phyloP scores from a whole-genome alignment of 2,329 filamentous ascomycete species.

The Sporothrix curviconia region DNA sequence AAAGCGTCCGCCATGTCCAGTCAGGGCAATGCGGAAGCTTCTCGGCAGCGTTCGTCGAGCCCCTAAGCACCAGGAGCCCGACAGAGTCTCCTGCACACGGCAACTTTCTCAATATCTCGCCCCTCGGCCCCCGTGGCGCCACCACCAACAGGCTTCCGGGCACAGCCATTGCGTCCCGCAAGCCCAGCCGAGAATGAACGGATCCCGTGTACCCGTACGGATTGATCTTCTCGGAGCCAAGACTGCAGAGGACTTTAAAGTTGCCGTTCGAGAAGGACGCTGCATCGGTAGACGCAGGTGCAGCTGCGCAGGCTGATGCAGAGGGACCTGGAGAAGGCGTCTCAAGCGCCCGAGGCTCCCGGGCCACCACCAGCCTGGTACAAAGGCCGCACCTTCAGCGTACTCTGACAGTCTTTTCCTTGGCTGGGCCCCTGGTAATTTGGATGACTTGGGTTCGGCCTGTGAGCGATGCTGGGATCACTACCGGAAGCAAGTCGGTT shows the following conservation, averaged over 20 bases:
- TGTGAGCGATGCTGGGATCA: slow-evolving; percentile 54
- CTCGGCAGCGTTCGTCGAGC: slow-evolving; percentile 80
- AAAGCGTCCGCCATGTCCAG: slow-evolving; percentile 57
- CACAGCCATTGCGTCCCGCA: slow-evolving; percentile 56
- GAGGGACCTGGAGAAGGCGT: slow-evolving; percentile 27
- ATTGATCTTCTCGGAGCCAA: slow-evolving; percentile 79
- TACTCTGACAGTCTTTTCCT: slow-evolving; percentile 34
- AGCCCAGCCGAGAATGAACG: slow-evolving; percentile 36
- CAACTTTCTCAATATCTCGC: slow-evolving; percentile 42
- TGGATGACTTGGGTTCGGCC: slow-evolving; percentile 30
- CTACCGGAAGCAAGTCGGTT: slow-evolving; percentile 80
- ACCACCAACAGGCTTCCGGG: slow-evolving; percentile 54
- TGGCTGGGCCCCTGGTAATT: not conserved
- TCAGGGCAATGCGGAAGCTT: slow-evolving; percentile 76
- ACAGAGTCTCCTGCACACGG: slow-evolving; percentile 38
- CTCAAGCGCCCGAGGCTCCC: not conserved
- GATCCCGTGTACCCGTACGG: slow-evolving; percentile 50
- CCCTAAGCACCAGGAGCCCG: slow-evolving; percentile 56
- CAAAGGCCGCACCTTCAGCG: slow-evolving; percentile 27
- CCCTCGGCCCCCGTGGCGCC: slow-evolving; percentile 44
- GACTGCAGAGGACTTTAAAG: slow-evolving; percentile 71
- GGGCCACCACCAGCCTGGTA: slow-evolving; percentile 21
- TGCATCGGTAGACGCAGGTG: slow-evolving; percentile 37
- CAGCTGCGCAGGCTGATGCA: slow-evolving; percentile 10
- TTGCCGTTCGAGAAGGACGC: slow-evolving; percentile 66